Evolutionary conservation across 2,329 filamentous ascomycete species (phyloP).

Genomic region (Venturia asperata): DNA sequence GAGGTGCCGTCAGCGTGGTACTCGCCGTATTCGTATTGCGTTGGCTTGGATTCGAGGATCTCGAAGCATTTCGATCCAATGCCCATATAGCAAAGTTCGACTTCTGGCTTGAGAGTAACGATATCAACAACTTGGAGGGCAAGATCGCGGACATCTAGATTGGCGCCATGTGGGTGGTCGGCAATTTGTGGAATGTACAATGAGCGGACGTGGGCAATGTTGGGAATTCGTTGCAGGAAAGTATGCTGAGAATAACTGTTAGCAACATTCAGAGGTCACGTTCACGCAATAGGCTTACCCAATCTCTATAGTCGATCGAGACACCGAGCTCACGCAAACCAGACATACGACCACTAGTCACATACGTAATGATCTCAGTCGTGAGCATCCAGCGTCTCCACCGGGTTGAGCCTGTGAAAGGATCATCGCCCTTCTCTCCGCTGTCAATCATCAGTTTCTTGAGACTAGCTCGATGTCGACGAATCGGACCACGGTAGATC

Average conservation of each 20-base stretch:
- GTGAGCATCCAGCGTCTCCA: conserved; percentile 67
- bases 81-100: conserved; percentile 71
- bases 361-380: conserved; percentile 61
- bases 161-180: conserved; percentile 50
- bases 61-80: conserved; percentile 75
- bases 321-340: conserved; percentile 64
- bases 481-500: conserved; percentile 64
- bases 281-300: conserved; percentile 49
- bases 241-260: conserved; percentile 51
- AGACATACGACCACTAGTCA: conserved; percentile 70
- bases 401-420: conserved; percentile 32
- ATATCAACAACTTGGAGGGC: conserved; percentile 73
- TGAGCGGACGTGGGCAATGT: conserved; percentile 61
- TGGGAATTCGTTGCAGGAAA: conserved; percentile 67
- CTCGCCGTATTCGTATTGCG: conserved; percentile 34
- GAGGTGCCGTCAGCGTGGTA: conserved; percentile 20
- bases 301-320: conserved; percentile 67
- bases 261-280: neutral
- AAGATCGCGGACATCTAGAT: conserved; percentile 59
- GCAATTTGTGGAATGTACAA: conserved; percentile 64
- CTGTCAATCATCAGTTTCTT: conserved; percentile 70
- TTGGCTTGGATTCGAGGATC: conserved; percentile 58
- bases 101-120: conserved; percentile 65
- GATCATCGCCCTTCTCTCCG: conserved; percentile 37
- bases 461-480: conserved; percentile 63